Percentiles rank a stretch among this genome's conserved stretches.
Evolutionary conservation across 169 alveolate species (phyloP).

Genomic region (Babesia caballi): DNA sequence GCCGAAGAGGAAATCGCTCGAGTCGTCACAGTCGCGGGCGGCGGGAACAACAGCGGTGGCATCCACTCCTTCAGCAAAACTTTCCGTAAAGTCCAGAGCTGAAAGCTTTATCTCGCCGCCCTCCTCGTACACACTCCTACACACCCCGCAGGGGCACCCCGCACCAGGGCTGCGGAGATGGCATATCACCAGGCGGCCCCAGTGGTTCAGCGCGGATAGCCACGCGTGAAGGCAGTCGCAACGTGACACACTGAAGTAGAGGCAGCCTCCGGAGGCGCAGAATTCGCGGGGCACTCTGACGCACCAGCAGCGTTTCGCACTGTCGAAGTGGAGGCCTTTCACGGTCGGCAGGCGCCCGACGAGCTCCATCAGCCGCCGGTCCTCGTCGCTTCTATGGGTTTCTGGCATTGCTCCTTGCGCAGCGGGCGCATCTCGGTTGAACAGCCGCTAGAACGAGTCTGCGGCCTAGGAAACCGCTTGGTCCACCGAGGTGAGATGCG

Average conservation of each 20-base stretch:
- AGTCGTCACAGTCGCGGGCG: too few species aligned
- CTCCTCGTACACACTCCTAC: constrained; percentile 2
- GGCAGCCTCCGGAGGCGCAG: background rate
- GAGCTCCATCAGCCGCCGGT: background rate
- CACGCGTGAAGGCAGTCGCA: background rate
- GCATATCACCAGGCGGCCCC: constrained; percentile 14
- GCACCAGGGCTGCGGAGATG: constrained; percentile 8
- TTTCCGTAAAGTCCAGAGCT: constrained; percentile 2
- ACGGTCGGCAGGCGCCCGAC: background rate
- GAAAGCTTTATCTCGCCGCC: background rate
- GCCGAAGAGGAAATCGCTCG: too few species aligned
- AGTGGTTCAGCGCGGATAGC: constrained; percentile 13
- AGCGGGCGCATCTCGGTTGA: background rate
- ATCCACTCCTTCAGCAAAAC: constrained; percentile 8
- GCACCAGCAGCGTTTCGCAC: constrained; percentile 5
- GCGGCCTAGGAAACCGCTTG: background rate
- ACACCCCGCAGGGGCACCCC: constrained; percentile 8
- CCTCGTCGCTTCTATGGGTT: background rate
- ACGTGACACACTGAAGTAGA: constrained; percentile 4
- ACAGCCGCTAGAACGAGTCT: background rate
- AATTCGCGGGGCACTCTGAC: constrained; percentile 13
- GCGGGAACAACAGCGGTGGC: background rate
- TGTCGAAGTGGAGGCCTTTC: constrained; percentile 8
- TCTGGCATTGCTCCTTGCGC: constrained; percentile 3
- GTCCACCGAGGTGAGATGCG: background rate